Evolutionary conservation across 2,329 filamentous ascomycete genomes (phyloP).

Genomic region (Claviceps humidiphila): DNA sequence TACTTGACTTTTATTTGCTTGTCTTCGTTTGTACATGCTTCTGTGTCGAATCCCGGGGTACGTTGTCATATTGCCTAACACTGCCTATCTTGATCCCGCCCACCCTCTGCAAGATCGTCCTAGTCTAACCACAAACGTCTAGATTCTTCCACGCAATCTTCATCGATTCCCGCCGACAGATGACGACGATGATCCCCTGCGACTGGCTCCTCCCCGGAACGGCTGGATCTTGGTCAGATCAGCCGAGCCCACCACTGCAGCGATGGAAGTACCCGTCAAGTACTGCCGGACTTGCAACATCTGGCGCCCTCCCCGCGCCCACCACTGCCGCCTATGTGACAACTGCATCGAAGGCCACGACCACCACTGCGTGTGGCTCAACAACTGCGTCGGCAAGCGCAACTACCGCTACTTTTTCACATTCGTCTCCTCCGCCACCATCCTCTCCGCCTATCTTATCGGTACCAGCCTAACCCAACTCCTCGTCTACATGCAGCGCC

Average conservation of each 20-base stretch:
- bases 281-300: slow-evolving; percentile 97
- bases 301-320: slow-evolving; percentile 88
- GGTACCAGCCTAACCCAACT: slow-evolving; percentile 71
- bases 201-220: slow-evolving; percentile 71
- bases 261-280: slow-evolving; percentile 96
- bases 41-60: slow-evolving; percentile 83
- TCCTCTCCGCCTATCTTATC: slow-evolving; percentile 65
- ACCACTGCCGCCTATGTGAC: slow-evolving; percentile 93
- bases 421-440: slow-evolving; percentile 68
- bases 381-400: slow-evolving; percentile 91
- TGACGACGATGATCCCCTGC: slow-evolving; percentile 67
- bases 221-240: slow-evolving; percentile 91
- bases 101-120: background rate
- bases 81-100: background rate
- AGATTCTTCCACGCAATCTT: slow-evolving; percentile 87
- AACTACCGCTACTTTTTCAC: slow-evolving; percentile 98
- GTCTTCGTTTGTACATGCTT: slow-evolving; percentile 89
- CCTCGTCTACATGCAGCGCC: slow-evolving; percentile 52
- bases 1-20: slow-evolving; percentile 86
- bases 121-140: background rate
- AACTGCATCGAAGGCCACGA: slow-evolving; percentile 96
- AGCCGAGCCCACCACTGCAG: slow-evolving; percentile 58
- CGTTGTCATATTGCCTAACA: slow-evolving; percentile 23
- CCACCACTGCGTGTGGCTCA: slow-evolving; percentile 97
- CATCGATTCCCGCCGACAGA: slow-evolving; percentile 72